phyloP scores from a whole-genome alignment of 2,329 filamentous ascomycete genomes.

The Fusarium piperis region DNA sequence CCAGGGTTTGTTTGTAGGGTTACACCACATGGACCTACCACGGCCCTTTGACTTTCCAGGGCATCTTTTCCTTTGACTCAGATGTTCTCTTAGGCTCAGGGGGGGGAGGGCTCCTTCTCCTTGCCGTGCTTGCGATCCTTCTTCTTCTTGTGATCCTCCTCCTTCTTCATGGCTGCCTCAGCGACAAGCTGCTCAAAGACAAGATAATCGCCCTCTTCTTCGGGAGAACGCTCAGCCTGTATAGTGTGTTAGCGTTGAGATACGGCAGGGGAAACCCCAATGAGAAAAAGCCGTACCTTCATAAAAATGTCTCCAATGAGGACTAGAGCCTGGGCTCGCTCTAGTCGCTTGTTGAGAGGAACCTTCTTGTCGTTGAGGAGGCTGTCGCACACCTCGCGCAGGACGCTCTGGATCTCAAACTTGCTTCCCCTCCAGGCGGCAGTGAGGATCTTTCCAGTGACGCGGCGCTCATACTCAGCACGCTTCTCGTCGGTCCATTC shows the following conservation, averaged over 20 bases:
- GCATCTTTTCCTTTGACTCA: not conserved
- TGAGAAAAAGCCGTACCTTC: conserved; percentile 68
- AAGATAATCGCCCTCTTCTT: conserved; percentile 98
- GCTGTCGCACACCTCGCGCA: conserved; percentile 92
- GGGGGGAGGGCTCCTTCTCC: conserved; percentile 16
- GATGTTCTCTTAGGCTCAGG: not conserved
- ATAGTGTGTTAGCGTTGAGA: conserved; percentile 6
- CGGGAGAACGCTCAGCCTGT: conserved; percentile 86
- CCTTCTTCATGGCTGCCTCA: conserved; percentile 94
- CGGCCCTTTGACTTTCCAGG: not conserved
- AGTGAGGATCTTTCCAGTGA: conserved; percentile 97
- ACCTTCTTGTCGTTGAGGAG: conserved; percentile 85
- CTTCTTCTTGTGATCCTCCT: conserved; percentile 74
- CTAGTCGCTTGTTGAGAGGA: conserved; percentile 82
- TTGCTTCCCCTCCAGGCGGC: conserved; percentile 96
- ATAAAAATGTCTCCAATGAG: conserved; percentile 89
- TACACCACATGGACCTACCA: not conserved
- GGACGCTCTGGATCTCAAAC: conserved; percentile 96
- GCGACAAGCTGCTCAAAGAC: conserved; percentile 98
- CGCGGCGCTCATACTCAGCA: conserved; percentile 91
- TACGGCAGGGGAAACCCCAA: not conserved
- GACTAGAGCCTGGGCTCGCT: conserved; percentile 89
- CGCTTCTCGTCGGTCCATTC: conserved; percentile 99
- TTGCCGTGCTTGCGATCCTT: conserved; percentile 56
- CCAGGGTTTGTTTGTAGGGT: not conserved